Evolutionary conservation across 345 rosid genomes (phyloP).

Genomic region (Salix exigua): DNA sequence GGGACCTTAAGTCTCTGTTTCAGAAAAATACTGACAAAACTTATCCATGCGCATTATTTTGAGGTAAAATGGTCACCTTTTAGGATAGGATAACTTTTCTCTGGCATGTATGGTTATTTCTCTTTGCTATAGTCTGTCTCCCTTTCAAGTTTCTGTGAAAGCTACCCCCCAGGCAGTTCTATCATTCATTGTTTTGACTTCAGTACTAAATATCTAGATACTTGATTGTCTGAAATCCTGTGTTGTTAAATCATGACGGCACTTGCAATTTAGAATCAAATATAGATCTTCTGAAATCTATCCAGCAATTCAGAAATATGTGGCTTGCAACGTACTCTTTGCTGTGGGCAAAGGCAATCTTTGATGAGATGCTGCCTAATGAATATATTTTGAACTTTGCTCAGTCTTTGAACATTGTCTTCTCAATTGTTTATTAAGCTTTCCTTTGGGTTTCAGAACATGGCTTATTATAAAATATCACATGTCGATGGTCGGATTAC

Average conservation of each 20-base stretch:
- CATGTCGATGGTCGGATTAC: constrained; percentile 92
- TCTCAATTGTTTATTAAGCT: background rate
- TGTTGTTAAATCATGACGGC: background rate
- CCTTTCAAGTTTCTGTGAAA: background rate
- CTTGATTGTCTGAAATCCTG: too few relatives aligned
- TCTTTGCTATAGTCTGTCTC: background rate
- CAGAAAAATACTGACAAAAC: constrained; percentile 84
- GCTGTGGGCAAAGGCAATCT: background rate
- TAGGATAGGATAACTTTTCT: background rate
- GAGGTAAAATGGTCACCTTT: constrained; percentile 47
- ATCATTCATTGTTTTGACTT: background rate
- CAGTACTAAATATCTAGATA: too few relatives aligned
- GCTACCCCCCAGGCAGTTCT: background rate
- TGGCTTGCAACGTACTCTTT: background rate
- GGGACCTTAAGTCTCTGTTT: constrained; percentile 84
- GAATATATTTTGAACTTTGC: background rate
- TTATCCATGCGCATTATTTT: constrained; percentile 81
- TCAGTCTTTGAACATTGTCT: background rate
- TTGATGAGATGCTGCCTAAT: background rate
- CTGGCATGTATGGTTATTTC: background rate
- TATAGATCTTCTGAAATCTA: background rate
- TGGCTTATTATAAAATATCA: constrained; percentile 96
- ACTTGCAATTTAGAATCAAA: background rate
- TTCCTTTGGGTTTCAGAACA: constrained; percentile 59
- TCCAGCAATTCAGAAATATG: background rate